Evolutionary conservation across 345 rosid genomes (phyloP), one percentile per base, ranked within the genome.

Genomic region (Citrus mangshanensis): DNA sequence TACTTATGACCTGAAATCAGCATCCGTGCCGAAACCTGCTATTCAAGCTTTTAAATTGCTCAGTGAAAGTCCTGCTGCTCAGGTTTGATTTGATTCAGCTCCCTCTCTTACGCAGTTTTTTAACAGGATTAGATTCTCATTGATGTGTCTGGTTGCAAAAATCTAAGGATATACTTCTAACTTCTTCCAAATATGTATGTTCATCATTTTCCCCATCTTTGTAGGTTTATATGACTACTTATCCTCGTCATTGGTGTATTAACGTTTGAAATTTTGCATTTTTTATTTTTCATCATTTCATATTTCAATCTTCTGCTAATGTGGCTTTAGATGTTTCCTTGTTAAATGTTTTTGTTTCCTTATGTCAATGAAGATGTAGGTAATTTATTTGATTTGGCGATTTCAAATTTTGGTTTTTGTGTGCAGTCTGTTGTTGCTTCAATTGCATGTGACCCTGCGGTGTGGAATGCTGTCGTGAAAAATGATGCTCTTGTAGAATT

Each of bases 401-500:
- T 10, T 12, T 28, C 5, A n/a, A 42, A 37, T 46, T 66, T 61
- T 77, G 51, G 34, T 51, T 70, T 42, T 66, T 78, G 9, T 34
- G 9, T 35, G 13, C 87, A 94, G 97, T 40, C 81, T 85, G 88
- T 93, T 73, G 94, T 94, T 86, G 93, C 93, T 67, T 90, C 96
- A 30, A 77, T 94, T 82, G 97, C 92, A 9, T 40, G 77, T 60
- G 98, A 94, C 66, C 95, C 88, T n/a, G 83, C 88, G 3, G 95
- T 93, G 56, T 93, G 94, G 98, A 81, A 81, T 77, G 93, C 95
- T 51, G 89, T 89, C 25, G 60, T 85, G 83, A 77, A 85, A 61
- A 93, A 92, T 81, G 85, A 82, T 21, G 88, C 80, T 4, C 88
- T 92, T 69, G 72, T 72, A 76, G 85, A 79, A 16, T 92, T 87